phyloP scores from a whole-genome alignment of 352 stramenopile species.

The Blastocystis sp. region DNA sequence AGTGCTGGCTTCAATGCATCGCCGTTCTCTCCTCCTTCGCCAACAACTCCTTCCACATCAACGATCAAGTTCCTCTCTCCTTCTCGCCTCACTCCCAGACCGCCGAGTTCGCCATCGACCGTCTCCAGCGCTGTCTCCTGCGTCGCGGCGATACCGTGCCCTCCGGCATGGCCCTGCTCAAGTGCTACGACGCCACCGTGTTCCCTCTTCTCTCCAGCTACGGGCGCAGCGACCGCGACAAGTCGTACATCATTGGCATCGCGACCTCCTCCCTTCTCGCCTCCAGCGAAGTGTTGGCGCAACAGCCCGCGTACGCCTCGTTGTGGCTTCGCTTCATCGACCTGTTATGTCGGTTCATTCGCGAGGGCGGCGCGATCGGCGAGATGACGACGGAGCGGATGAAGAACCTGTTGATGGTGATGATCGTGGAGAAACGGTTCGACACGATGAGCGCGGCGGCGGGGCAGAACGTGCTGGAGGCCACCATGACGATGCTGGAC shows the following conservation, averaged over 20 bases:
- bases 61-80: neutral
- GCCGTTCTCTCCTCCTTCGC: constrained; percentile 34
- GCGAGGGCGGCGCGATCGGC: constrained; percentile 21
- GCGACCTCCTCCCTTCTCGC: constrained; percentile 32
- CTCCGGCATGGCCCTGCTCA: constrained; percentile 32
- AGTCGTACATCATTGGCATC: constrained; percentile 50
- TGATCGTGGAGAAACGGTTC: constrained; percentile 58
- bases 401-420: constrained; percentile 64
- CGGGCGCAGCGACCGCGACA: constrained; percentile 31
- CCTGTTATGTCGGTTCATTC: constrained; percentile 24
- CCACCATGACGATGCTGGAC: constrained; percentile 65
- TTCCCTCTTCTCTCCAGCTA: constrained; percentile 17
- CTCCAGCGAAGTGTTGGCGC: constrained; percentile 13
- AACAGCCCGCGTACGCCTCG: constrained; percentile 48
- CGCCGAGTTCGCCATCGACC: constrained; percentile 45
- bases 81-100: neutral
- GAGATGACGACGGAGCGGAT: constrained; percentile 56
- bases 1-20: constrained; percentile 65
- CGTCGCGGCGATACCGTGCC: constrained; percentile 30
- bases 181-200: constrained; percentile 52
- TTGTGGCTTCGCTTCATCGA: constrained; percentile 65
- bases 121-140: constrained; percentile 54
- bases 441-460: constrained; percentile 34
- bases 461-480: constrained; percentile 52
- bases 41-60: neutral